phyloP scores from a whole-genome alignment of 148 eudicot genomes.

The Arbutus unedo region DNA sequence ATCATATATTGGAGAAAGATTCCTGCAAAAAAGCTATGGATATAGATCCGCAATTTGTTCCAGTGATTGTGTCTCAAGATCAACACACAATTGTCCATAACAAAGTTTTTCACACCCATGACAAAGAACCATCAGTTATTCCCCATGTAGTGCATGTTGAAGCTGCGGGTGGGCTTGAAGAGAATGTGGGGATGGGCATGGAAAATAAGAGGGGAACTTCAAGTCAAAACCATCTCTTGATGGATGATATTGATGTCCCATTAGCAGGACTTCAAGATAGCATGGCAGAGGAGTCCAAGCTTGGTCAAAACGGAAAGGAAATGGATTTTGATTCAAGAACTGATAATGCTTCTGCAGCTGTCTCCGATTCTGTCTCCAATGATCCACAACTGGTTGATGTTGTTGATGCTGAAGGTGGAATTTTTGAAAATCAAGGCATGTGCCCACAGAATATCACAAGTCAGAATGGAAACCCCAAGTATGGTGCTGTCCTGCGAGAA shows the following conservation, averaged over 20 bases:
- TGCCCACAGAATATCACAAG: background rate
- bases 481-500: background rate
- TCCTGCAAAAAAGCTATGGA: constrained; percentile 21
- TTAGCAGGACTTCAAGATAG: constrained; percentile 4
- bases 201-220: background rate
- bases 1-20: constrained; percentile 19
- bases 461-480: background rate
- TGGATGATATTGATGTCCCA: background rate
- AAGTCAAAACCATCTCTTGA: background rate
- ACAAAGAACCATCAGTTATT: background rate
- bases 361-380: background rate
- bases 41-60: constrained; percentile 22
- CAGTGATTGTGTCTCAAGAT: background rate
- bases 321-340: constrained; percentile 4
- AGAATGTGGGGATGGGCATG: background rate
- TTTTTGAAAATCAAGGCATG: background rate
- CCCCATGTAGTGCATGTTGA: background rate
- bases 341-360: background rate
- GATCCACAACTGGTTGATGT: background rate
- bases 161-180: constrained; percentile 6
- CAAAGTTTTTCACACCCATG: constrained; percentile 1
- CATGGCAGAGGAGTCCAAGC: background rate
- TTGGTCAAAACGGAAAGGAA: background rate
- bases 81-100: background rate
- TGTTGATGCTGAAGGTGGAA: constrained; percentile 11